Evolutionary conservation across 305 asterid species (phyloP), one percentile per base, ranked within the genome.

Genomic region (Ilex paraguariensis): DNA sequence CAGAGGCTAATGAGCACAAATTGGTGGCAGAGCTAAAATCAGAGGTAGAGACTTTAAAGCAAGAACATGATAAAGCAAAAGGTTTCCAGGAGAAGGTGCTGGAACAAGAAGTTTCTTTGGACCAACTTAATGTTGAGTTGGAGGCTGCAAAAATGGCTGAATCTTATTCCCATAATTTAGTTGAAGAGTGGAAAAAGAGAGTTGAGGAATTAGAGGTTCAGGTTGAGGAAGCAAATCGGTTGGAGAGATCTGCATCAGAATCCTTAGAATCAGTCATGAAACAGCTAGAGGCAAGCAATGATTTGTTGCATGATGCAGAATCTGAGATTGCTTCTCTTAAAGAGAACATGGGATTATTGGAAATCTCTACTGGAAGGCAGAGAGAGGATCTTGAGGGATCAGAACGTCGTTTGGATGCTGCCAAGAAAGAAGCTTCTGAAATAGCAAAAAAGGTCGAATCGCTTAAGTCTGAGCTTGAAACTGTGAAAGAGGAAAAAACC

Each of bases 131-230:
- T 73, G 95, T 86, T 13, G 95, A 93, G 65, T 72, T 93, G 61
- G 99, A 90, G 84, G 95, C 99, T 62, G 86, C 97, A n/a, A 84
- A 80, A 73, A 76, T 86, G 87, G 92, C 95, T 8, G 95, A 86
- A 68, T 93, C 96, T 48, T 87, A 86, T 67, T 88, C 96, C 1
- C 92, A 73, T 46, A 81, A 75, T 75, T 75, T 93, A 48, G 80
- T 83, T 73, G 85, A 87, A 63, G 99, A 93, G 75, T 81, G 90
- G 86, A 83, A 82, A 33, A 79, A 69, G 53, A 90, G 74, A 76
- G 86, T 83, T 30, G 89, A 83, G 70, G 95, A 87, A 54, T 71
- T 87, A 63, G 76, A 82, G 55, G 73, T 72, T 51, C 85, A 79
- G 68, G 74, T 91, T 32, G 82, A 81, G 63, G 94, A 90, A 75